Evolutionary conservation across 768 basidiomycete species (phyloP).

Genomic region (Hydnomerulius pinastri): DNA sequence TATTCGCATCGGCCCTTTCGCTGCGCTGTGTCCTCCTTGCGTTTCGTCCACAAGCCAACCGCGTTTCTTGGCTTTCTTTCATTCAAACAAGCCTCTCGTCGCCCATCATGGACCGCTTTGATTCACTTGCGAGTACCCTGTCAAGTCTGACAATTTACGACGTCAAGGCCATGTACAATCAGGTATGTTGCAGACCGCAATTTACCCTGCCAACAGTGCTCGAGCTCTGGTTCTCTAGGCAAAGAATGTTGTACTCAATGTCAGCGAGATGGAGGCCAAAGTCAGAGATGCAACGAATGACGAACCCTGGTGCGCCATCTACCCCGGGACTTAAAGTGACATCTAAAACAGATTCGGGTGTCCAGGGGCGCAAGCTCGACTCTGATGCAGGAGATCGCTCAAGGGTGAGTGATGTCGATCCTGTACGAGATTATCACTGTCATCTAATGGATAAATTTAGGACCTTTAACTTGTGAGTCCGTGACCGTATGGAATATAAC

Average conservation of each 20-base stretch:
- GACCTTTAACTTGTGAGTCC: slow-evolving; percentile 93
- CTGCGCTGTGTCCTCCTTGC: not conserved
- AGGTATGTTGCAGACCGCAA: slow-evolving; percentile 48
- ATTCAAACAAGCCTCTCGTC: slow-evolving; percentile 1
- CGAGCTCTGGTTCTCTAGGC: slow-evolving; percentile 53
- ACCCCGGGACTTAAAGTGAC: not conserved
- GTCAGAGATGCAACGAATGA: slow-evolving; percentile 97
- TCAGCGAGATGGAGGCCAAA: slow-evolving; percentile 97
- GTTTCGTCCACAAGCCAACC: not conserved
- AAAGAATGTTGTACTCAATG: slow-evolving; percentile 94
- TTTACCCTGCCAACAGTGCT: slow-evolving; percentile 3
- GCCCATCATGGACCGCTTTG: slow-evolving; percentile 74
- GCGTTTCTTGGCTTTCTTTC: not conserved
- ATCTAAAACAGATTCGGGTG: slow-evolving; percentile 3
- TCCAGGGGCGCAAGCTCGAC: slow-evolving; percentile 95
- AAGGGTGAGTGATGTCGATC: slow-evolving; percentile 64
- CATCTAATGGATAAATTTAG: slow-evolving; percentile 43
- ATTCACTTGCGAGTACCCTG: slow-evolving; percentile 70
- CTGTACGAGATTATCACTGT: not conserved
- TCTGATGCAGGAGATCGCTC: slow-evolving; percentile 97
- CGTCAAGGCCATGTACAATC: slow-evolving; percentile 92
- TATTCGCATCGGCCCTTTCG: not conserved
- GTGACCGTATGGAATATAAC: too few relatives aligned
- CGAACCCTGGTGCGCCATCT: slow-evolving; percentile 86
- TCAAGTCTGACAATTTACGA: slow-evolving; percentile 91